These are phyloP conservation scores for Cladochytrium replicatum DNA, from an alignment of 192 early-diverging fungal species.

Conservation along the genomic window DNA sequence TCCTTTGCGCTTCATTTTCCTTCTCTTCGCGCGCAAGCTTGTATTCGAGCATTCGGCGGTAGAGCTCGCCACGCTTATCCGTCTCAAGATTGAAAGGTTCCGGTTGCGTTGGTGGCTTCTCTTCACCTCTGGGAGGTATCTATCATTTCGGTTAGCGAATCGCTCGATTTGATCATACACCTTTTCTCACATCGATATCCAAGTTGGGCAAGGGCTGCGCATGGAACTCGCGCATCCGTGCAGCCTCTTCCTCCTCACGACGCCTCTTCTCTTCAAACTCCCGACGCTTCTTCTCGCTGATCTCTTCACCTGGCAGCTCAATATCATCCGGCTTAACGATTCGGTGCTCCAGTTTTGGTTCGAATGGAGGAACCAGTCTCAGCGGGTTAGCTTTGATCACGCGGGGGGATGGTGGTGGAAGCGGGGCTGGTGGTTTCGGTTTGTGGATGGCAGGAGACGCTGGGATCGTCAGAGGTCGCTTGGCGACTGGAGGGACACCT, in stretches of 20 bases:
- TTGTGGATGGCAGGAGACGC: conserved; percentile 31
- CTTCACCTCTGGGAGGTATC: conserved; percentile 29
- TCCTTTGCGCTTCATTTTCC: conserved; percentile 6
- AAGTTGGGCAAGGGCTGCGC: conserved; percentile 45
- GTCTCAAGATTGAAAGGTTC: conserved; percentile 52
- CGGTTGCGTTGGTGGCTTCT: conserved; percentile 34
- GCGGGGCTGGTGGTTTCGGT: conserved; percentile 13
- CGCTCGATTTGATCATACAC: no score
- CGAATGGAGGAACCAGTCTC: conserved; percentile 22
- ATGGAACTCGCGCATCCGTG: conserved; percentile 33
- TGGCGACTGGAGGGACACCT: conserved; percentile 9
- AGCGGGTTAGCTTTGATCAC: conserved; percentile 36
- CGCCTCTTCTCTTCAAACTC: conserved; percentile 36
- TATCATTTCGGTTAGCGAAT: no score
- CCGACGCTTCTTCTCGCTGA: conserved; percentile 38
- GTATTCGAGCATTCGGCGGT: conserved; percentile 28
- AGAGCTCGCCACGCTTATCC: conserved; percentile 36
- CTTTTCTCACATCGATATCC: conserved; percentile 25
- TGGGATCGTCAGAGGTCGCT: conserved; percentile 27
- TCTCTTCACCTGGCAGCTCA: conserved; percentile 52
- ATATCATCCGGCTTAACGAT: conserved; percentile 26
- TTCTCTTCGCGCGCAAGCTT: conserved; percentile 24
- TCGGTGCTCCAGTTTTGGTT: conserved; percentile 27
- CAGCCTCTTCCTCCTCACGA: conserved; percentile 33
- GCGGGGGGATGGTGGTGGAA: conserved; percentile 9